Percentiles rank a stretch among this genome's conserved stretches.
Conservation (phyloP, 2,329 filamentous ascomycete species). For the Arthrobotrys entomopaga region DNA sequence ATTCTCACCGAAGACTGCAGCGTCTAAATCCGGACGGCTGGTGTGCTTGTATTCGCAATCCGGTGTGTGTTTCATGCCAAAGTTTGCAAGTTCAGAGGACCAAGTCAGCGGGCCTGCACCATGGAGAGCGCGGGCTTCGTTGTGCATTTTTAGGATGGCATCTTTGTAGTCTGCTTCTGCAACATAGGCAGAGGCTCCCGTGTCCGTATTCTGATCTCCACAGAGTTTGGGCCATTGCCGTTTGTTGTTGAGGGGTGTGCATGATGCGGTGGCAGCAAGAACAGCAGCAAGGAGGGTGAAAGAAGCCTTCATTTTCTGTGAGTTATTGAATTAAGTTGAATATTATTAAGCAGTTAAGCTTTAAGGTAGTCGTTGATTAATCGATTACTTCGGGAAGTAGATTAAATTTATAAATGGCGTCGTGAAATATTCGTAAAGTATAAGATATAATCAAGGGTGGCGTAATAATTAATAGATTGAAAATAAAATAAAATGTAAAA, state of each 20-base stretch:
- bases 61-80: background rate
- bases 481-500: background rate
- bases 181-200: background rate
- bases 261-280: background rate
- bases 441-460: background rate
- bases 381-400: background rate
- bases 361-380: too few relatives aligned
- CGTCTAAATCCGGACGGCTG: background rate
- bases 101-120: conserved; percentile 10
- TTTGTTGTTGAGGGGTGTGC: background rate
- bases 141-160: conserved; percentile 13
- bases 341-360: too few relatives aligned
- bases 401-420: too few relatives aligned
- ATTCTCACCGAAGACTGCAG: background rate
- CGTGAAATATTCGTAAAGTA: too few relatives aligned
- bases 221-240: too few relatives aligned
- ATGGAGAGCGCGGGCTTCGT: conserved; percentile 9
- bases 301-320: conserved; percentile 1
- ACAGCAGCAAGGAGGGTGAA: background rate
- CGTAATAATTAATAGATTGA: background rate
- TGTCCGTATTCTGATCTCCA: too few relatives aligned
- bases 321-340: background rate
- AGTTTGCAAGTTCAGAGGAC: background rate
- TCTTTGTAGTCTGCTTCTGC: conserved; percentile 16
- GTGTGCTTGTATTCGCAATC: background rate